Evolutionary conservation across 2,329 filamentous ascomycete species (phyloP).

Genomic region (Colletotrichum truncatum): DNA sequence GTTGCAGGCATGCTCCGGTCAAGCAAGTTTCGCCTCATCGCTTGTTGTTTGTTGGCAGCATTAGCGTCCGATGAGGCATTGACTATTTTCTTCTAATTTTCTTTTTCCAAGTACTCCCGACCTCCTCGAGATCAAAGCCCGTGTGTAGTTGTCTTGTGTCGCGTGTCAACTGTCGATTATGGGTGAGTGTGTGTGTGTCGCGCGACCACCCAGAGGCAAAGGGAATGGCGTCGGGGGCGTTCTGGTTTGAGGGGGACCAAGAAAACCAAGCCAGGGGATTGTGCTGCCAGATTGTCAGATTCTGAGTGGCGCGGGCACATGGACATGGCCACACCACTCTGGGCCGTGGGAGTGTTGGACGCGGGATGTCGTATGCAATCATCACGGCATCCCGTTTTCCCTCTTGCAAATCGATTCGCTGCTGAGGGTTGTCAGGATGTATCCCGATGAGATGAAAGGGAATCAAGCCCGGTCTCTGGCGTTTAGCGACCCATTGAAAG

Average conservation of each 20-base stretch:
- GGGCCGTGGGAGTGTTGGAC: background rate
- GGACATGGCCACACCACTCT: conserved; percentile 1
- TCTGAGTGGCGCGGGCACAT: conserved; percentile 1
- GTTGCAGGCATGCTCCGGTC: conserved; percentile 16
- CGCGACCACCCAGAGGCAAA: background rate
- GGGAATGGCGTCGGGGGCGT: no score
- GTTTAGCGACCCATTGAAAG: background rate
- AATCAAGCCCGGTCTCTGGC: background rate
- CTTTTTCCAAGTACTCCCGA: background rate
- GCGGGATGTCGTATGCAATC: conserved; percentile 11
- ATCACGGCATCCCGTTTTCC: background rate
- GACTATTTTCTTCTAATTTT: conserved; percentile 5
- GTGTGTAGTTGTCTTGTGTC: background rate
- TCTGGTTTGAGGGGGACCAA: background rate
- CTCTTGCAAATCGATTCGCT: background rate
- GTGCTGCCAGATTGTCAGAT: background rate
- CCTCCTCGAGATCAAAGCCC: conserved; percentile 5
- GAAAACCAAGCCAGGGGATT: background rate
- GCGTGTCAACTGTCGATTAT: conserved; percentile 17
- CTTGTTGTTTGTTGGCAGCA: conserved; percentile 6
- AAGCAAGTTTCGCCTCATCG: conserved; percentile 16
- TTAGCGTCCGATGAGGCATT: conserved; percentile 17
- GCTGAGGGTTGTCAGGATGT: background rate
- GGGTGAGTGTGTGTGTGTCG: background rate
- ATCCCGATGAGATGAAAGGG: background rate